Evolutionary conservation across 495 filamentous ascomycete species (phyloP), one percentile per base, ranked within the genome.

Genomic region (Articulospora tetracladia): DNA sequence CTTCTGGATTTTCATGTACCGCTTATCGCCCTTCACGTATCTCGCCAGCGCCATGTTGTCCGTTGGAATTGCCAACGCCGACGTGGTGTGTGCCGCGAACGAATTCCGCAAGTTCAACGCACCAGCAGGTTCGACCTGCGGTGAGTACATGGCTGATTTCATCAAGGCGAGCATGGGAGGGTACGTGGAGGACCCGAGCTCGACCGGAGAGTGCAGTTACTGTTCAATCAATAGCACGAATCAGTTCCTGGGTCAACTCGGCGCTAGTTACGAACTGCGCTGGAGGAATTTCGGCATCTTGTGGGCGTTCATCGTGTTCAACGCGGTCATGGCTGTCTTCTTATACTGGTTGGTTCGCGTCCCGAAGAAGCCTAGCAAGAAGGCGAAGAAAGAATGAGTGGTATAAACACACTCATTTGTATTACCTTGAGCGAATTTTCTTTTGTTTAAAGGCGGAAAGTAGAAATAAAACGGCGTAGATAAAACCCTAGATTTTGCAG

Each of bases 1-100:
- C 19, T 91, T 92, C 77, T 93, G 89, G 89, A 88, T 88, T 65
- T 91, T 91, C 77, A 88, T 92, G 85, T 90, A 92, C 70, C 85
- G 85, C 39, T 72, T 88, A 50, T 88, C 85, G 3, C 89, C 90
- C 3, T 86, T 92, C 52, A 84, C 80, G 0, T 88, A 86, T 64
- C 70, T 83, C 11, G 72, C 84, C 49, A 70, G 77, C 44, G 79
- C 79, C 23, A 68, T 84, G 51, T 72, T 78, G 4, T 65, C 74
- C 7, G 77, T 80, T 13, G 76, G 73, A 1, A 67, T 83, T 53
- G 76, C 79, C 55, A 68, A 65, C 3, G 66, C 72, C 4, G 56
- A 61, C 0, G 80, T 86, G 0, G 15, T 68, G 1, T 93, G 89
- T 71, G 77, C 87, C n/a, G 57, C 63, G 10, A 85, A 83, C 65